phyloP scores from a whole-genome alignment of 257 asterid species.

The Buddleja alternifolia region DNA sequence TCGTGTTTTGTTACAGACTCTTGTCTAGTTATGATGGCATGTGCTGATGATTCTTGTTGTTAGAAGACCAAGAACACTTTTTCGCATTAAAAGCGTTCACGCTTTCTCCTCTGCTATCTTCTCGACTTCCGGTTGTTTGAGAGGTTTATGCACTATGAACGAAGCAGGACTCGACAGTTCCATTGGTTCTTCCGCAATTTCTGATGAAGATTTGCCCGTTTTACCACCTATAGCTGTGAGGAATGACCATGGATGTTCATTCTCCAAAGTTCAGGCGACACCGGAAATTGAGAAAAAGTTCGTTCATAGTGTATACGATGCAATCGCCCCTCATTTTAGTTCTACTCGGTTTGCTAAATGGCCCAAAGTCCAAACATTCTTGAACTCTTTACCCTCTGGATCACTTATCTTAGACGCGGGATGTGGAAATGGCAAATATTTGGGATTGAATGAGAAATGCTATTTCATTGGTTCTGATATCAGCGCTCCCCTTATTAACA shows the following conservation, averaged over 20 bases:
- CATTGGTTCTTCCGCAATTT: conserved; percentile 27
- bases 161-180: conserved; percentile 36
- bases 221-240: conserved; percentile 50
- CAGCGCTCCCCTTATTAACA: conserved; percentile 74
- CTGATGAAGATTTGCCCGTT: conserved; percentile 41
- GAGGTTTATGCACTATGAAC: conserved; percentile 57
- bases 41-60: conserved; percentile 50
- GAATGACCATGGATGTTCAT: conserved; percentile 30
- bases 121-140: not conserved
- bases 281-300: conserved; percentile 96
- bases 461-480: conserved; percentile 86
- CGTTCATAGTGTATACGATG: conserved; percentile 94
- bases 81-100: conserved; percentile 23
- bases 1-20: conserved; percentile 27
- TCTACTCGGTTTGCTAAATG: conserved; percentile 94
- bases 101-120: conserved; percentile 26
- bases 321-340: conserved; percentile 99
- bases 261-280: conserved; percentile 62
- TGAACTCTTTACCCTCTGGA: conserved; percentile 70
- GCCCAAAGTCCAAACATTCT: conserved; percentile 91
- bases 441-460: conserved; percentile 76
- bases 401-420: conserved; percentile 92
- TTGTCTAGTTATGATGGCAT: conserved; percentile 33
- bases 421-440: conserved; percentile 94
- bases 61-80: conserved; percentile 31